Percentiles rank a stretch among this genome's conserved stretches.
Conservation (phyloP, 306 rosid species). For the Clitoria ternatea region DNA sequence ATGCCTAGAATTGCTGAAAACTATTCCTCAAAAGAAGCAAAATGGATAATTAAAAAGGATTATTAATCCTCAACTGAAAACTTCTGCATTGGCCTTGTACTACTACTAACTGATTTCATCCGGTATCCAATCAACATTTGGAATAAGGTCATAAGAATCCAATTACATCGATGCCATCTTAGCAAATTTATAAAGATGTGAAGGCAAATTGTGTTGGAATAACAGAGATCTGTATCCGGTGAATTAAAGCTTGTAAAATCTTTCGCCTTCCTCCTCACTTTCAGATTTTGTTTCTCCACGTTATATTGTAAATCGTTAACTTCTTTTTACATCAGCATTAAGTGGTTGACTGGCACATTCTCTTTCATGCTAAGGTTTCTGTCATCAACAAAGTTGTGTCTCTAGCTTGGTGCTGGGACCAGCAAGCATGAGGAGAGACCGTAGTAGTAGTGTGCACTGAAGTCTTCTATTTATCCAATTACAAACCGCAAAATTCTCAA, state of each 20-base stretch:
- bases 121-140: background rate
- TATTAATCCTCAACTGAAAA: too few species aligned
- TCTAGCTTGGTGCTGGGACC: background rate
- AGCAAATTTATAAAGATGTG: background rate
- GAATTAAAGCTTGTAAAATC: background rate
- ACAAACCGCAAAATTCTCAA: background rate
- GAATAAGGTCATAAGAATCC: background rate
- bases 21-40: background rate
- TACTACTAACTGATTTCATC: background rate
- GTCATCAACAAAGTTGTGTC: background rate
- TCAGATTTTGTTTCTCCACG: background rate
- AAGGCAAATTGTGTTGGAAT: background rate
- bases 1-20: background rate
- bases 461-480: background rate
- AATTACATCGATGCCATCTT: background rate
- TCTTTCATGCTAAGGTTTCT: background rate
- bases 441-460: background rate
- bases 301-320: background rate
- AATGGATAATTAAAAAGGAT: background rate
- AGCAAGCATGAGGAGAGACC: background rate
- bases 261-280: background rate
- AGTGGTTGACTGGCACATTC: background rate
- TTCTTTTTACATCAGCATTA: background rate
- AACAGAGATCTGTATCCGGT: background rate
- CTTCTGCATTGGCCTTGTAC: background rate